These are phyloP conservation scores for Pythium aquatile DNA, from an alignment of 352 stramenopile species.

Conservation along the genomic window DNA sequence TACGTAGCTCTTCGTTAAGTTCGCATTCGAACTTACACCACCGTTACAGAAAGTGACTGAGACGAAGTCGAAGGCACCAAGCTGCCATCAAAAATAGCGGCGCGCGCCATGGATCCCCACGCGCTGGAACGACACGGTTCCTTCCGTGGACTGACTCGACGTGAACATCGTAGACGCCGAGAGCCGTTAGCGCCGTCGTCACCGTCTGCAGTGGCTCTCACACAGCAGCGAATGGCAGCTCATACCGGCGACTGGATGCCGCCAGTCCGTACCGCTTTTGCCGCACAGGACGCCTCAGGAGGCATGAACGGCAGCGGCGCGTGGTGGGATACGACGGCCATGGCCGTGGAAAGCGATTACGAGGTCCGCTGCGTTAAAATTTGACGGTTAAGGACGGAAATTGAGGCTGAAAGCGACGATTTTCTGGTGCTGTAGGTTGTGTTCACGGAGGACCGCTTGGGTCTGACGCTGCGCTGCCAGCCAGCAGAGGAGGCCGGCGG, in stretches of 20 bases:
- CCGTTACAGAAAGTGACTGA: conserved; percentile 3
- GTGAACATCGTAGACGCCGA: too few species aligned
- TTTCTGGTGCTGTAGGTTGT: conserved; percentile 15
- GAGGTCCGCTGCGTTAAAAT: neutral
- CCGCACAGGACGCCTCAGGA: neutral
- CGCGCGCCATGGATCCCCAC: neutral
- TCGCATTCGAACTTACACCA: neutral
- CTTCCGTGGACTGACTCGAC: conserved; percentile 5
- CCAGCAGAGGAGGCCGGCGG: conserved; percentile 15
- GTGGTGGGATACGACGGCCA: conserved; percentile 1
- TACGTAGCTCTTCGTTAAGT: neutral
- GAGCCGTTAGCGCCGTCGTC: neutral
- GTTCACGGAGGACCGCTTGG: conserved; percentile 27
- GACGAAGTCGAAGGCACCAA: neutral
- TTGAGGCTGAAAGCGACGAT: neutral
- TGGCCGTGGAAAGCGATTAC: neutral
- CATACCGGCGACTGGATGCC: neutral
- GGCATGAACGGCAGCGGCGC: neutral
- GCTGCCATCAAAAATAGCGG: conserved; percentile 5
- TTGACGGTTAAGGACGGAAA: neutral
- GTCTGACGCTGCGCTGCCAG: conserved; percentile 27
- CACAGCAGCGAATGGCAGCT: conserved; percentile 1
- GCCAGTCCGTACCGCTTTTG: neutral
- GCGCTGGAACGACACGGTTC: neutral
- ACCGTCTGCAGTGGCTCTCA: neutral